Base-by-base conservation (phyloP, 345 rosid genomes). In the Populus simonii region DNA sequence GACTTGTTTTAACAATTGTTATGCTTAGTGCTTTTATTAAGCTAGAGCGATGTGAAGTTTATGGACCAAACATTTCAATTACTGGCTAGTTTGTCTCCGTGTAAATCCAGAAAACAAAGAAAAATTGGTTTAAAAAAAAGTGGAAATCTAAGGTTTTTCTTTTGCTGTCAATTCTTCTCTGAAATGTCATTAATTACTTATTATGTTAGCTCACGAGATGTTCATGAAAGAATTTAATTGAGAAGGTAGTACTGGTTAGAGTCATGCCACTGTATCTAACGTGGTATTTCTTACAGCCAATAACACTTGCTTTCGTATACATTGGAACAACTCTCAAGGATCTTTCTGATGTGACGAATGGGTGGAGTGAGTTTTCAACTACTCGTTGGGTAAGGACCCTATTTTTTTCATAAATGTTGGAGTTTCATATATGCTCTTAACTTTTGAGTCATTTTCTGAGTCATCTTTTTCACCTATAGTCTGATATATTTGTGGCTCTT, bases 341-440 rank as follows among this genome's bases (percentile, higher is more conserved):
- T 89, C 89, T 96, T 80, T 96, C 99, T 80, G 99, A 96, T 78
- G 99, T 96, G 82, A 96, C 98, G 13, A 97, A 93, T 89, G 95
- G 95, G 29, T 96, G 99, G 99, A 89, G 90, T 51, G 95, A 89
- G 57, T 88, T 96, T 84, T 96, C 99, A 49, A 79, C 86, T 55
- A 76, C 94, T 70, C 97, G 94, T 70, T 96, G 96, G 99, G 99
- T 93, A 86, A 89, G 86, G 75, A 18, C 22, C 55, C 33, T 63
- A 7, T 53, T 12, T 29, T 51, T n/a, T 55, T n/a, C 53, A 38
- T 73, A 33, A 16, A 10, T 51, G 25, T 36, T 8, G 23, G 9
- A 63, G 49, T 41, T 55, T 13, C 66, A 22, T 75, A n/a, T 2
- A 9, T 41, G 45, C 45, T 41, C 45, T 17, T 41, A 59, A 36